phyloP scores from a whole-genome alignment of 306 rosid genomes.

The Bauhinia variegata region DNA sequence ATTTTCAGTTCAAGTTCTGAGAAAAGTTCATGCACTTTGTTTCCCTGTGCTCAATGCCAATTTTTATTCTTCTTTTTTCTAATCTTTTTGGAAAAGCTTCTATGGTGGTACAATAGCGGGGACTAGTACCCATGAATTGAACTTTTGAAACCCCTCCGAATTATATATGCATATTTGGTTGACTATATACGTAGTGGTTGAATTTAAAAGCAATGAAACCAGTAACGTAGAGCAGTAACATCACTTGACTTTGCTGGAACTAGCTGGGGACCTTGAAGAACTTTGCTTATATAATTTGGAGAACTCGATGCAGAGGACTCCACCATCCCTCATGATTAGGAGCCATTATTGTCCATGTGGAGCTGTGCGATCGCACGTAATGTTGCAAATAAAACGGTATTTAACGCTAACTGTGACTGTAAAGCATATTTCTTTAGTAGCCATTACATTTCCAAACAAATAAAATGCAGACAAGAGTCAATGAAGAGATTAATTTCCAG shows the following conservation, averaged over 20 bases:
- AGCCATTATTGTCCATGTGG: conserved; percentile 40
- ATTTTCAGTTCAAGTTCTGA: conserved; percentile 37
- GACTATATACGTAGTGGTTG: too few species aligned
- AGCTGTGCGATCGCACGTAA: conserved; percentile 35
- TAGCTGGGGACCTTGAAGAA: conserved; percentile 25
- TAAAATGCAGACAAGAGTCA: too few species aligned
- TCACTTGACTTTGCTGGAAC: not conserved
- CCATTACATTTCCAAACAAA: too few species aligned
- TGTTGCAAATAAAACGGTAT: conserved; percentile 29
- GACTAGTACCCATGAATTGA: conserved; percentile 21
- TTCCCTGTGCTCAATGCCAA: conserved; percentile 53
- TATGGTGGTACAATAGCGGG: conserved; percentile 49
- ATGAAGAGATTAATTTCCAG: too few species aligned
- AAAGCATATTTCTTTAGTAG: too few species aligned
- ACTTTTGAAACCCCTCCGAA: too few species aligned
- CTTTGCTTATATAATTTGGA: conserved; percentile 44
- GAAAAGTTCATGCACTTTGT: conserved; percentile 66
- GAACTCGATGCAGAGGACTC: conserved; percentile 65
- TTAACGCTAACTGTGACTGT: too few species aligned
- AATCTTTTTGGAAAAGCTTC: conserved; percentile 43
- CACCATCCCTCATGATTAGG: conserved; percentile 62
- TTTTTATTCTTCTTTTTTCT: conserved; percentile 47
- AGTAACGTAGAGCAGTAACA: too few species aligned
- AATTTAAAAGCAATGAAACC: not conserved
- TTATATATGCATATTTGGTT: too few species aligned